A percentile compares a stretch with the other conserved stretches of the same genome.
Conservation (phyloP, 192 early-diverging fungal genomes). For the Mortierella hygrophila region DNA sequence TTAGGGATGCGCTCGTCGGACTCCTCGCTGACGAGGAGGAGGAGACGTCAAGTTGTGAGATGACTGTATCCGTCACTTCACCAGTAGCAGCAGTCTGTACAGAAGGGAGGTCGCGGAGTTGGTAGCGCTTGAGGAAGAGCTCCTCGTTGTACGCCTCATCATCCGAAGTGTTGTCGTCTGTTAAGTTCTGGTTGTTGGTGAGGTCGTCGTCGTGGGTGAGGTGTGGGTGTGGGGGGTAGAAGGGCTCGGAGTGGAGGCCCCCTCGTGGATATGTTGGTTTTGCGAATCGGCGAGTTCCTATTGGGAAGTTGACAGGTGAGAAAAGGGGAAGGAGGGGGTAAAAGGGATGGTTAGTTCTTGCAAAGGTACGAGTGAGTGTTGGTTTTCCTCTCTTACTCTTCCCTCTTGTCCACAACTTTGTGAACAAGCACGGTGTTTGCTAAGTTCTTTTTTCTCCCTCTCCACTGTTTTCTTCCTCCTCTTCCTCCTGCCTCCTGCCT, state of each 20-base stretch:
- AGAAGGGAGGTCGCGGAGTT: constrained; percentile 22
- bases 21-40: neutral
- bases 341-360: neutral
- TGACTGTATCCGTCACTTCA: no score
- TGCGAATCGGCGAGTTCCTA: neutral
- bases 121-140: constrained; percentile 14
- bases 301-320: neutral
- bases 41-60: no score
- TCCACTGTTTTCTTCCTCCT: no score
- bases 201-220: constrained; percentile 10
- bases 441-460: no score
- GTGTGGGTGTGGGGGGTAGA: neutral
- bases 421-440: no score
- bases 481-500: no score
- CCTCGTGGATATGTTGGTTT: neutral
- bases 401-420: no score
- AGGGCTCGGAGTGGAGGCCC: neutral
- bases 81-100: no score
- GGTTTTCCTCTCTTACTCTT: no score
- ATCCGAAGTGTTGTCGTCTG: neutral
- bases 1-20: neutral
- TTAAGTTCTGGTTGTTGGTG: neutral
- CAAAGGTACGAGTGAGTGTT: no score
- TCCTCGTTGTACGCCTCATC: neutral
- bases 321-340: neutral